Evolutionary conservation across 768 basidiomycete species (phyloP).

Genomic region (Lentinula raphanica): DNA sequence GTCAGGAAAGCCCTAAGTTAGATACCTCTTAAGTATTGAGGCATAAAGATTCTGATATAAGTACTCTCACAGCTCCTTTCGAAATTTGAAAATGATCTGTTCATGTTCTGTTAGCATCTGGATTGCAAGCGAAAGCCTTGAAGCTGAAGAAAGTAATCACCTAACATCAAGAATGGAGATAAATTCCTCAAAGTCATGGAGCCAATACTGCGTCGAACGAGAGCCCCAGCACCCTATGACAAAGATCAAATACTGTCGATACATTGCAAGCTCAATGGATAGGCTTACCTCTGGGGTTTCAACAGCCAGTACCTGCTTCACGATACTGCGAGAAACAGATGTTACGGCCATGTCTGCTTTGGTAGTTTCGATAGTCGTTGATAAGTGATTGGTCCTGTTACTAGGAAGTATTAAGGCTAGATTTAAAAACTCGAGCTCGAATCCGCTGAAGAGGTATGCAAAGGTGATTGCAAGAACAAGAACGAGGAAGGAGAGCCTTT

Average conservation of each 20-base stretch:
- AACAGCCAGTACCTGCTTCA: slow-evolving; percentile 72
- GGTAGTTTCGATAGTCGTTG: not conserved
- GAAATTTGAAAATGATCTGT: slow-evolving; percentile 69
- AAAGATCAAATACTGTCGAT: slow-evolving; percentile 4
- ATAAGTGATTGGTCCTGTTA: not conserved
- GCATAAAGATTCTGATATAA: not conserved
- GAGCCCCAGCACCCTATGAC: slow-evolving; percentile 68
- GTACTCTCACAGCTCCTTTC: slow-evolving; percentile 55
- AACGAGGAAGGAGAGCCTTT: not conserved
- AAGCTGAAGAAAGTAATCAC: not conserved
- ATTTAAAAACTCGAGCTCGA: not conserved
- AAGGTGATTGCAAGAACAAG: not conserved
- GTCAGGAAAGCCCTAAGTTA: slow-evolving; percentile 85
- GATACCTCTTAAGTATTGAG: not conserved
- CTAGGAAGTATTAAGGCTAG: not conserved
- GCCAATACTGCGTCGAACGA: slow-evolving; percentile 85
- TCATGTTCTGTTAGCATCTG: not conserved
- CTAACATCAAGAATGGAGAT: slow-evolving; percentile 84
- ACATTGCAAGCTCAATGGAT: not conserved
- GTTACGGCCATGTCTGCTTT: slow-evolving; percentile 23
- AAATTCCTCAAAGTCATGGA: slow-evolving; percentile 67
- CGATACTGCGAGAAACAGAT: slow-evolving; percentile 58
- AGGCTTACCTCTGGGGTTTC: slow-evolving; percentile 62
- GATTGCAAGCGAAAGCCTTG: not conserved
- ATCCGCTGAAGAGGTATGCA: not conserved